Evolutionary conservation across 139 green algal genomes (phyloP).

Genomic region (Tetraselmis striata): DNA sequence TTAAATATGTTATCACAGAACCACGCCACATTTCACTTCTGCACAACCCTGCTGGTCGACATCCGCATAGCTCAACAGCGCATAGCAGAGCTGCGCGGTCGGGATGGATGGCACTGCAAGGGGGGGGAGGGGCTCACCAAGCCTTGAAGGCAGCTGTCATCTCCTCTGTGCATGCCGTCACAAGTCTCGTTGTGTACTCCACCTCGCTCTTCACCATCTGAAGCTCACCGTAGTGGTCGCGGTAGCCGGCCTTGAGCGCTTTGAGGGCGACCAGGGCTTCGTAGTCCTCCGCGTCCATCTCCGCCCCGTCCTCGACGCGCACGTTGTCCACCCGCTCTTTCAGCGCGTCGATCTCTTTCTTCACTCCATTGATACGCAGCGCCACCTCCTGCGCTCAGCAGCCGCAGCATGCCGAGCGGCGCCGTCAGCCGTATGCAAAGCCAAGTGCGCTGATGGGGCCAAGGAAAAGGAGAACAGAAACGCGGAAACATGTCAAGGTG

Average conservation of each 20-base stretch:
- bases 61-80: too few species aligned
- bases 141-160: slow-evolving; percentile 10
- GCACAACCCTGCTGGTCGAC: too few species aligned
- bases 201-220: slow-evolving; percentile 21
- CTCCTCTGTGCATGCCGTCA: slow-evolving; percentile 14
- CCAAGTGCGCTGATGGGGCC: too few species aligned
- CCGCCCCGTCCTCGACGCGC: background rate
- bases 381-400: background rate
- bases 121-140: slow-evolving; percentile 6
- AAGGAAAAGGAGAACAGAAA: too few species aligned
- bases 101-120: too few species aligned
- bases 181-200: slow-evolving; percentile 19
- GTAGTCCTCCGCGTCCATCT: slow-evolving; percentile 5
- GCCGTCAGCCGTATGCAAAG: too few species aligned
- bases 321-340: slow-evolving; percentile 1
- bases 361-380: background rate
- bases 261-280: background rate
- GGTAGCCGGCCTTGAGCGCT: slow-evolving; percentile 22
- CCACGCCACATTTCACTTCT: too few species aligned
- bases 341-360: slow-evolving; percentile 3
- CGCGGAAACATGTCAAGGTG: too few species aligned
- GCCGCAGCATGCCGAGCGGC: too few species aligned
- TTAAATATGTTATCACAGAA: too few species aligned
- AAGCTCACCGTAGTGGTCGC: slow-evolving; percentile 16
- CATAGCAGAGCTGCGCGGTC: too few species aligned